These are phyloP conservation scores for Hansenula lynferdii DNA, from an alignment of 1,139 yeast species.

Conservation along the genomic window DNA sequence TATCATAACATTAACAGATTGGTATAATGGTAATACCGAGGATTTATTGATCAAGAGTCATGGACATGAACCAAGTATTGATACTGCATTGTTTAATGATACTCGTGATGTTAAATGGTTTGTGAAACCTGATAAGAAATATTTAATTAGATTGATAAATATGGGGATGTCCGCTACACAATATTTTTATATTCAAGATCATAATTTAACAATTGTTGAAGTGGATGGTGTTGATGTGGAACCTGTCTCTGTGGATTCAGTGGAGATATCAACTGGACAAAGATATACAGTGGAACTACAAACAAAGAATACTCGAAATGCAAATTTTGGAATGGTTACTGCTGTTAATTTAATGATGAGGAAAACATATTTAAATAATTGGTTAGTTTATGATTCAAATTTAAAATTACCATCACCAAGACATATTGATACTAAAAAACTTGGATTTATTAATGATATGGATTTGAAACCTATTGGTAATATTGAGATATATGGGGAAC, in stretches of 20 bases:
- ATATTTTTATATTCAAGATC: constrained; percentile 48
- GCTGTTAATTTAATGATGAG: constrained; percentile 33
- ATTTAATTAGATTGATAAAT: constrained; percentile 45
- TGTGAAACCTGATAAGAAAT: constrained; percentile 44
- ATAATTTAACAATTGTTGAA: constrained; percentile 53
- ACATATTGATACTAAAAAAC: constrained; percentile 15
- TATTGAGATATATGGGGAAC: constrained; percentile 35
- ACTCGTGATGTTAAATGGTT: constrained; percentile 39
- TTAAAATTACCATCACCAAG: not conserved
- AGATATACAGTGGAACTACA: constrained; percentile 57
- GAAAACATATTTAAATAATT: constrained; percentile 31
- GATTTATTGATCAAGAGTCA: constrained; percentile 35
- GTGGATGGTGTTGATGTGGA: constrained; percentile 71
- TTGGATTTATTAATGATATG: constrained; percentile 34
- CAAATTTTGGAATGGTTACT: constrained; percentile 31
- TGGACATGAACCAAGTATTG: constrained; percentile 55
- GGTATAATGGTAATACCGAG: constrained; percentile 41
- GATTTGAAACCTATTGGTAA: constrained; percentile 32
- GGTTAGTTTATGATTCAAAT: constrained; percentile 31
- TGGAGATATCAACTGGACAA: constrained; percentile 71
- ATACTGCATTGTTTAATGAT: constrained; percentile 46
- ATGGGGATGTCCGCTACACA: constrained; percentile 54
- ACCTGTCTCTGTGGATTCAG: constrained; percentile 46
- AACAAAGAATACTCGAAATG: constrained; percentile 29
- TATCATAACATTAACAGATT: constrained; percentile 40